Evolutionary conservation across 2,329 filamentous ascomycete genomes (phyloP), one percentile per base, ranked within the genome.

Genomic region (Magnaporthales sp.): DNA sequence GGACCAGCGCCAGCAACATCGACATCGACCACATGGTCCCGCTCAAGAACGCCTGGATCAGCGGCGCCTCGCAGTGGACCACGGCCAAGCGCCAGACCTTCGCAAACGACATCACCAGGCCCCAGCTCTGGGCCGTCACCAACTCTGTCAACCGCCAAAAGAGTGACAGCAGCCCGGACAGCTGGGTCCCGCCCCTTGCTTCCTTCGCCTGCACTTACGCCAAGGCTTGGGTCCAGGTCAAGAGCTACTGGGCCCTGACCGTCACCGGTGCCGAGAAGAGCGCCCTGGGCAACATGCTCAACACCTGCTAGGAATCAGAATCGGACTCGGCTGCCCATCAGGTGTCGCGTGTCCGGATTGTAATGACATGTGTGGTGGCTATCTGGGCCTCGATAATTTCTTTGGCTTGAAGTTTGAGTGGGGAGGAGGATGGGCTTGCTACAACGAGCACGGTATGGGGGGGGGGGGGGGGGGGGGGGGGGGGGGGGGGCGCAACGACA

Each of bases 21-120:
- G 91, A 94, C 71, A 94, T 95, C 68, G 92, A 95, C 75, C 92
- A 95, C 75, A 83, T 95, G 78, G 90, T 96, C 2, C 91, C 92
- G 0, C 76, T 96, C 68, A 89, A 89, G 74, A 92, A 93, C 73
- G 91, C 91, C 5, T 94, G 91, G 91, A 87, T 90, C 68, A 85
- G 88, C 61, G 91, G 91, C 24, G 91, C 91, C 13, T 82, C 84
- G 8, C 76, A 79, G 1, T 94, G 91, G 92, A 91, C 90, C 0
- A 89, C 88, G 0, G 78, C 82, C 24, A 81, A 84, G 72, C 86
- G 92, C 67, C 80, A 89, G 73, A 75, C 80, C 3, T 93, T 93
- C 73, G 92, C 92, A 70, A 95, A 92, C 76, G 92, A 95, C 77
- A 75, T 94, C 67, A 83, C 80, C 1, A 85, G 89, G 66, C 92